Evolutionary conservation across 257 asterid genomes (phyloP), one percentile per base, ranked within the genome.

Genomic region (Plectranthus barbatus): DNA sequence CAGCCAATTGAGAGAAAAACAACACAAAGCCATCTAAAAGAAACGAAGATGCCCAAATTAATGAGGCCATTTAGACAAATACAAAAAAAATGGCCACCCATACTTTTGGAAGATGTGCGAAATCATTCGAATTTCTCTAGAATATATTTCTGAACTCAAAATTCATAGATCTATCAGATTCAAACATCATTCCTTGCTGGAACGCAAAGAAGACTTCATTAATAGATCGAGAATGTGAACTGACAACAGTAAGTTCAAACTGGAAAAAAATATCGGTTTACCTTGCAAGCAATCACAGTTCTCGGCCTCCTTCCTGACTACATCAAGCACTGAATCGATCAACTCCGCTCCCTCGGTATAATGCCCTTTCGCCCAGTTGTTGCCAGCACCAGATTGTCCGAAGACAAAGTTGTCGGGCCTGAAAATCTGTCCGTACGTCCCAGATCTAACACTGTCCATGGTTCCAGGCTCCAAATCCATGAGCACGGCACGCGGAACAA

Each of bases 391-490:
- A 7, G 83, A 78, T 50, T 78, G 80, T 40, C 83, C 80, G 61
- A 78, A 78, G 18, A 78, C 77, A 50, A 78, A 78, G 66, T 78
- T 78, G 59, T 78, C 80, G 0, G 83, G 83, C 47, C 83, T 58
- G 19, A 78, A 78, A 18, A 78, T 78, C 77, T 78, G 83, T 0
- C 83, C 83, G 60, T 74, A 78, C 37, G 75, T 56, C 2, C 80
- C 77, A 67, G 83, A 74, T 78, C 83, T 78, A 18, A 78, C 83
- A 19, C 80, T 74, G 34, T 78, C 83, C 83, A 78, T 78, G 13
- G 83, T 78, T 11, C 80, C 83, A 4, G 83, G 83, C 66, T 78
- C 83, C 75, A 78, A 60, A 69, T 74, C 83, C 83, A 78, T 78
- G 60, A 74, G 75, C 63, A 78, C 83, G 6, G 80, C 83, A 15